A percentile compares a stretch with the other conserved stretches of the same genome.
Evolutionary conservation across 2,329 filamentous ascomycete species (phyloP).

Genomic region (Cadophora malorum): DNA sequence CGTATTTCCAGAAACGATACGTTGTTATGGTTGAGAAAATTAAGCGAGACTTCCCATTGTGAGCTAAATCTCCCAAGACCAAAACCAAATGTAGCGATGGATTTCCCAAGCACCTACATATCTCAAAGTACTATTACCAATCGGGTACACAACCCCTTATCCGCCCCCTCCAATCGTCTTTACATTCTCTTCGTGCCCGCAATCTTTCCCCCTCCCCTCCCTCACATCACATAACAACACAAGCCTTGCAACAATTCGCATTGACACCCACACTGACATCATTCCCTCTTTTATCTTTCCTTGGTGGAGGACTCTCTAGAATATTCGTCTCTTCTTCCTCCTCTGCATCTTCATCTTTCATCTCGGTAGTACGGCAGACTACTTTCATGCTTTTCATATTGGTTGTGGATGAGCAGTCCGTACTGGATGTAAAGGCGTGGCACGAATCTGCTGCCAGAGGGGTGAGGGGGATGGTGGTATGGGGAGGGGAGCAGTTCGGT

Average conservation of each 20-base stretch:
- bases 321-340: neutral
- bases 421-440: neutral
- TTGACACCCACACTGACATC: neutral
- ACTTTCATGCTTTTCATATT: neutral
- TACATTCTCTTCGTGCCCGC: too few relatives aligned
- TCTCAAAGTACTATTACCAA: too few relatives aligned
- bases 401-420: neutral
- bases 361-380: neutral
- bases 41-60: too few relatives aligned
- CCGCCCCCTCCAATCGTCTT: too few relatives aligned
- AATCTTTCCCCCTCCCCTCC: too few relatives aligned
- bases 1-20: too few relatives aligned
- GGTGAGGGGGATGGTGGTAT: neutral
- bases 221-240: neutral
- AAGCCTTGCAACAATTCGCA: neutral
- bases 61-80: too few relatives aligned
- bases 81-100: too few relatives aligned
- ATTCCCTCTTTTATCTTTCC: neutral
- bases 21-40: too few relatives aligned
- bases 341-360: too few relatives aligned
- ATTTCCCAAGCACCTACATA: too few relatives aligned
- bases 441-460: neutral
- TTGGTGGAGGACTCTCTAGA: neutral
- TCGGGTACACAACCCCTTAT: too few relatives aligned
- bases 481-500: neutral